Conservation (phyloP, 495 filamentous ascomycete genomes). For the Hyaloscypha finlandica region DNA sequence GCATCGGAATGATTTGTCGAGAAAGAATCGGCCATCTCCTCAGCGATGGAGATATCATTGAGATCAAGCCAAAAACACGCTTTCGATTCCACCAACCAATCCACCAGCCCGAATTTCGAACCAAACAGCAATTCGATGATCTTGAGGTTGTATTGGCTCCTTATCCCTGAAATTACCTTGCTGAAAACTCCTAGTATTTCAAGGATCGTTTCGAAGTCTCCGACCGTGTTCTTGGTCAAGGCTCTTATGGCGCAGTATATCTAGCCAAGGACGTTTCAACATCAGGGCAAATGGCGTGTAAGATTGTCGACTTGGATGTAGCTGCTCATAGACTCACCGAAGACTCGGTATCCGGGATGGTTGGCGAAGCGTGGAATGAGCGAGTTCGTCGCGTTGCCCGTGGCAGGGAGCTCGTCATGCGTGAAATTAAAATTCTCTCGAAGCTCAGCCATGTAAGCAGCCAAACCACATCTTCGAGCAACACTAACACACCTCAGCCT, state of each 20-base stretch:
- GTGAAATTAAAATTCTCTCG: slow-evolving; percentile 59
- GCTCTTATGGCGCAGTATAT: slow-evolving; percentile 82
- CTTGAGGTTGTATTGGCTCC: slow-evolving; percentile 26
- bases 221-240: slow-evolving; percentile 71
- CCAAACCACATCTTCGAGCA: background rate
- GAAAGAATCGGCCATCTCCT: slow-evolving; percentile 48
- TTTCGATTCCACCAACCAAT: slow-evolving; percentile 37
- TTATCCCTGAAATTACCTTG: background rate
- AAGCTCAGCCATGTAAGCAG: slow-evolving; percentile 57
- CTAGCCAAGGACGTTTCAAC: slow-evolving; percentile 70
- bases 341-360: slow-evolving; percentile 1
- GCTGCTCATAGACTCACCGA: slow-evolving; percentile 12
- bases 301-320: slow-evolving; percentile 47
- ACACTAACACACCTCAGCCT: slow-evolving; percentile 44
- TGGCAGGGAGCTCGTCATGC: slow-evolving; percentile 32
- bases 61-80: slow-evolving; percentile 39
- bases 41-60: slow-evolving; percentile 55
- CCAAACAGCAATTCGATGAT: slow-evolving; percentile 28
- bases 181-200: slow-evolving; percentile 42
- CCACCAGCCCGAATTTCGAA: slow-evolving; percentile 15
- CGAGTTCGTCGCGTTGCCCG: slow-evolving; percentile 24
- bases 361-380: slow-evolving; percentile 10
- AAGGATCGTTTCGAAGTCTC: slow-evolving; percentile 49
- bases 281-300: slow-evolving; percentile 77
- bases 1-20: slow-evolving; percentile 43